Conservation (phyloP, 1,284 basidiomycete species). For the Rhodotorula sp. region DNA sequence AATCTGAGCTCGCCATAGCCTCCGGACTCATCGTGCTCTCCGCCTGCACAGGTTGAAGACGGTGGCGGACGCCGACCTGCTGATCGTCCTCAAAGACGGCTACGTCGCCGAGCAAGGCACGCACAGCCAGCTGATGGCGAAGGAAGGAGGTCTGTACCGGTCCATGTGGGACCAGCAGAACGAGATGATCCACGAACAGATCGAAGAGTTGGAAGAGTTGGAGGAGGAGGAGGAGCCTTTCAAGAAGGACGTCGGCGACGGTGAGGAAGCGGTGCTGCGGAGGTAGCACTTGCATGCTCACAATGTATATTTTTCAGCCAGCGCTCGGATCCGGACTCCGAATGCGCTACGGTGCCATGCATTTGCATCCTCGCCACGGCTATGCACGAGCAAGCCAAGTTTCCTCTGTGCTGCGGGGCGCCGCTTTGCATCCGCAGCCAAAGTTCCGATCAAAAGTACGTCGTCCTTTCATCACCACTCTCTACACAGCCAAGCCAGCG, state of each 20-base stretch:
- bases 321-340: too few species aligned
- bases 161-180: constrained; percentile 83
- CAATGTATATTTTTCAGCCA: too few species aligned
- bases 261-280: neutral
- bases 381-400: too few species aligned
- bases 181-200: constrained; percentile 44
- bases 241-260: neutral
- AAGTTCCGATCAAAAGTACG: too few species aligned
- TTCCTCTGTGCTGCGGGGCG: too few species aligned
- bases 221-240: neutral
- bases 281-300: too few species aligned
- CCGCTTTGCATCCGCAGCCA: too few species aligned
- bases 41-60: constrained; percentile 66
- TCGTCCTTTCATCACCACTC: too few species aligned
- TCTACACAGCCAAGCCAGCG: too few species aligned
- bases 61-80: constrained; percentile 86
- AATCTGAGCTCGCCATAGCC: neutral
- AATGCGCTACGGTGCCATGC: too few species aligned
- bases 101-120: constrained; percentile 86
- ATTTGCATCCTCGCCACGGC: too few species aligned
- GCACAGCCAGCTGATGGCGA: constrained; percentile 74
- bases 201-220: neutral
- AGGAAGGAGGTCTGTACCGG: constrained; percentile 69
- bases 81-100: constrained; percentile 85
- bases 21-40: neutral